phyloP scores from a whole-genome alignment of 2,329 filamentous ascomycete species.

The Aspergillus sp. region DNA sequence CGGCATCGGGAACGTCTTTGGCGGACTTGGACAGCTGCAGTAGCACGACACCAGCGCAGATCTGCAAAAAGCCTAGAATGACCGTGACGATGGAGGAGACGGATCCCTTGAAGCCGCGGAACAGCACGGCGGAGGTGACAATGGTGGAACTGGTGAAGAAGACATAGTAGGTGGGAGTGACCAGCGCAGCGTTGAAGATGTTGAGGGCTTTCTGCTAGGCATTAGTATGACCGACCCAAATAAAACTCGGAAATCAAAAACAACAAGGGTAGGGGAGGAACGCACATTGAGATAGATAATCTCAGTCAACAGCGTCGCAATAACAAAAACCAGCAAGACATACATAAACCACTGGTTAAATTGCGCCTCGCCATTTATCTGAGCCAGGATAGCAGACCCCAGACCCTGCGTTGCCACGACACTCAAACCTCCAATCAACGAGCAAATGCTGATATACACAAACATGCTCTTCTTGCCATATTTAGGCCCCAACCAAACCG shows the following conservation, averaged over 20 bases:
- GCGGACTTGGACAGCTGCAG: slow-evolving; percentile 97
- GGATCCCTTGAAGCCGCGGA: slow-evolving; percentile 90
- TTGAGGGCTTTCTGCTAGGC: slow-evolving; percentile 87
- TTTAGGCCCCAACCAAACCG: slow-evolving; percentile 77
- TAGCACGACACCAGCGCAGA: slow-evolving; percentile 88
- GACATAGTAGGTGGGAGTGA: slow-evolving; percentile 98
- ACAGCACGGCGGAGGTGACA: slow-evolving; percentile 87
- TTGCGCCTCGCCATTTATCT: slow-evolving; percentile 77
- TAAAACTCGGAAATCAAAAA: neutral
- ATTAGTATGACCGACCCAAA: slow-evolving; percentile 13
- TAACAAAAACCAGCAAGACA: slow-evolving; percentile 85
- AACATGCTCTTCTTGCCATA: slow-evolving; percentile 98
- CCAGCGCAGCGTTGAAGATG: slow-evolving; percentile 91
- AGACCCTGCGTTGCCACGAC: slow-evolving; percentile 94
- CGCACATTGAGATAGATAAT: slow-evolving; percentile 95
- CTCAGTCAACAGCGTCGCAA: slow-evolving; percentile 85
- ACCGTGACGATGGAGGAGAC: slow-evolving; percentile 79
- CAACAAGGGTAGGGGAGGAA: slow-evolving; percentile 24
- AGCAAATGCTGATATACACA: slow-evolving; percentile 95
- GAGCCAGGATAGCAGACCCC: slow-evolving; percentile 85
- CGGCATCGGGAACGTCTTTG: slow-evolving; percentile 92
- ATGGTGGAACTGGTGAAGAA: slow-evolving; percentile 97
- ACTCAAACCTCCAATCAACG: slow-evolving; percentile 87
- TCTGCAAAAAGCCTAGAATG: slow-evolving; percentile 88
- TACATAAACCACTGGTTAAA: slow-evolving; percentile 99